These are phyloP conservation scores for Solanum corneliomulleri DNA, from an alignment of 257 asterid species.

Conservation along the genomic window DNA sequence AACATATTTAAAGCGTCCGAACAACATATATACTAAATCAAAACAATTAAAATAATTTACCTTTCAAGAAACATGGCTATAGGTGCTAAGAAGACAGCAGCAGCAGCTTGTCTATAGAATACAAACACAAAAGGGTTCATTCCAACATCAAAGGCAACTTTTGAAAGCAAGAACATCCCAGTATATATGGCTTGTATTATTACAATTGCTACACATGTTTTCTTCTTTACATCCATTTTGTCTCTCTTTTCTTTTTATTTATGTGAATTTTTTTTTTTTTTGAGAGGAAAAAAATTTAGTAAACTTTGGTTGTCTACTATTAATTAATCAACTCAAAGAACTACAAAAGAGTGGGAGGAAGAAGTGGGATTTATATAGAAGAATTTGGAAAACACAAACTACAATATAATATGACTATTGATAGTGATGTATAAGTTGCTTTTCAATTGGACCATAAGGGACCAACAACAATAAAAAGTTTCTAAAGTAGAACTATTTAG, in stretches of 20 bases:
- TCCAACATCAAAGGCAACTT: conserved; percentile 74
- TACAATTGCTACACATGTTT: conserved; percentile 28
- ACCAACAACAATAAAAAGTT: neutral
- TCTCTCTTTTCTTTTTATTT: neutral
- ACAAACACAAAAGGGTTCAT: conserved; percentile 74
- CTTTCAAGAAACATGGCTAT: conserved; percentile 46
- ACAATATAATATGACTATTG: neutral
- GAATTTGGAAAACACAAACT: neutral
- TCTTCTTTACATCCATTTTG: conserved; percentile 23
- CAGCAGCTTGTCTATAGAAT: conserved; percentile 77
- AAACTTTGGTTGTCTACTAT: neutral
- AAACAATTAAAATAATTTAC: conserved; percentile 9
- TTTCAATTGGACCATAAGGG: neutral
- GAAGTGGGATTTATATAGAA: neutral
- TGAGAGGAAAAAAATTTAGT: neutral
- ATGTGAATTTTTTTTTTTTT: neutral
- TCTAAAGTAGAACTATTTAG: neutral
- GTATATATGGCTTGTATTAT: conserved; percentile 47
- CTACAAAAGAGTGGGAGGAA: neutral
- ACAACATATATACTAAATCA: neutral
- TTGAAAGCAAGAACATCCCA: conserved; percentile 70
- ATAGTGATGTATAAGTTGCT: neutral
- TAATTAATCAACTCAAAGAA: neutral
- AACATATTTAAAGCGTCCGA: neutral
- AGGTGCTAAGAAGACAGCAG: conserved; percentile 66